phyloP scores from a whole-genome alignment of 768 basidiomycete genomes.

The Gyrodon lividus region DNA sequence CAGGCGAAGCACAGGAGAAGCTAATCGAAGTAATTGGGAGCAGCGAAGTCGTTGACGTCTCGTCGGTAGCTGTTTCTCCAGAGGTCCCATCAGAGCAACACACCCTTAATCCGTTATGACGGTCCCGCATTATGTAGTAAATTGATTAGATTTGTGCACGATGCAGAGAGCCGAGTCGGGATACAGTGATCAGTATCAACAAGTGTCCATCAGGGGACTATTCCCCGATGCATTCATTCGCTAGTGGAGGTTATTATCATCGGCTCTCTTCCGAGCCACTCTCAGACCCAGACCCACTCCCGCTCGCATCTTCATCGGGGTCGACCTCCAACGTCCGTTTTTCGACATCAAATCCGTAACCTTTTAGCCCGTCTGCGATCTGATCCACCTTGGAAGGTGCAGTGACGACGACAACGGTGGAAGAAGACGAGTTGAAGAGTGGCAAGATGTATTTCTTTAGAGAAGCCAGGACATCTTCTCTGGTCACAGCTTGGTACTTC shows the following conservation, averaged over 20 bases:
- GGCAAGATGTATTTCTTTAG: conserved; percentile 79
- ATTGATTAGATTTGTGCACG: not conserved
- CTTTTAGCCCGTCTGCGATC: conserved; percentile 60
- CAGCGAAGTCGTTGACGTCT: conserved; percentile 4
- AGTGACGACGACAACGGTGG: conserved; percentile 79
- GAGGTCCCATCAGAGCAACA: not conserved
- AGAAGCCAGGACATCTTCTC: conserved; percentile 68
- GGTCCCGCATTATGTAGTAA: not conserved
- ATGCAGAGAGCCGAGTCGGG: not conserved
- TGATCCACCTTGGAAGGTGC: conserved; percentile 77
- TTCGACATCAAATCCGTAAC: conserved; percentile 78
- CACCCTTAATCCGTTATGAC: not conserved
- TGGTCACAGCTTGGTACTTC: conserved; percentile 76
- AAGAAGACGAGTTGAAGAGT: conserved; percentile 74
- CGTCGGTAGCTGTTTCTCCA: not conserved
- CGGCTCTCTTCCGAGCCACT: conserved; percentile 23
- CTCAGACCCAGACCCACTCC: conserved; percentile 35
- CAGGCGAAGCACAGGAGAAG: conserved; percentile 69
- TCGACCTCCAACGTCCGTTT: conserved; percentile 65
- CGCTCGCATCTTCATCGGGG: conserved; percentile 42
- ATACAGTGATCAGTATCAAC: not conserved
- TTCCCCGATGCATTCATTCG: not conserved
- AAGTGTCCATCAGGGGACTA: not conserved
- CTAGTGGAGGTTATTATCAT: not conserved
- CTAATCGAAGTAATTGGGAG: conserved; percentile 59